Conservation (phyloP, 2,329 filamentous ascomycete species). For the Talaromyces sp. region DNA sequence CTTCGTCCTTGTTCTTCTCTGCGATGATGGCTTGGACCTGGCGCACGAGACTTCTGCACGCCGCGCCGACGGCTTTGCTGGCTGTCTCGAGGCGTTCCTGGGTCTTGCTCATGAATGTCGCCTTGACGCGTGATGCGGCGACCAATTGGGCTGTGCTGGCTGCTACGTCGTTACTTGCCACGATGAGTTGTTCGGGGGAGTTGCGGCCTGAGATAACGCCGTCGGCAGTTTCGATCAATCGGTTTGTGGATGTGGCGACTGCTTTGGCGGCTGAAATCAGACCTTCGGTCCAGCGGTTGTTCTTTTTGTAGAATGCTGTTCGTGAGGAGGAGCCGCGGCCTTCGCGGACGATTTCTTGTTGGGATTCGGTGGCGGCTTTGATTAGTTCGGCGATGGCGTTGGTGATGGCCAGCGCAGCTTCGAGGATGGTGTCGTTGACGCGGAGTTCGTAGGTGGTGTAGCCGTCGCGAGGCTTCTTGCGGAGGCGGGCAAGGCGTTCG, state of each 20-base stretch:
- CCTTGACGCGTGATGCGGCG: slow-evolving; percentile 92
- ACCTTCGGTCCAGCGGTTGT: slow-evolving; percentile 98
- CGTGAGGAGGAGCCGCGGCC: slow-evolving; percentile 81
- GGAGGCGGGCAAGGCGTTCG: slow-evolving; percentile 82
- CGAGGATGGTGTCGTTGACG: slow-evolving; percentile 92
- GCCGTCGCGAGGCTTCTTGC: slow-evolving; percentile 92
- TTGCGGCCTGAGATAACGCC: slow-evolving; percentile 89
- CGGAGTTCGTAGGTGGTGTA: slow-evolving; percentile 95
- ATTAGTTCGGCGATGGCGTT: slow-evolving; percentile 91
- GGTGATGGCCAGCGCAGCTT: slow-evolving; percentile 88
- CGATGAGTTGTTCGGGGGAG: slow-evolving; percentile 93
- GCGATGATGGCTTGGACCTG: slow-evolving; percentile 95
- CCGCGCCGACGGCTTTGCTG: slow-evolving; percentile 85
- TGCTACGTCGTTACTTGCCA: slow-evolving; percentile 94
- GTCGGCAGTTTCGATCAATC: slow-evolving; percentile 94
- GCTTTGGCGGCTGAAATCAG: slow-evolving; percentile 97
- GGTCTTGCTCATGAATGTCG: slow-evolving; percentile 94
- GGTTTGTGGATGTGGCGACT: slow-evolving; percentile 89
- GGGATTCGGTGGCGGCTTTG: slow-evolving; percentile 86
- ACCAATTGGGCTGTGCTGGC: slow-evolving; percentile 96
- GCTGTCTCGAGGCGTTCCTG: slow-evolving; percentile 89
- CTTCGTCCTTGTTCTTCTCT: slow-evolving; percentile 73
- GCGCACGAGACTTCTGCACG: slow-evolving; percentile 80
- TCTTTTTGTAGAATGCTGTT: slow-evolving; percentile 99
- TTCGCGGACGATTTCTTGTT: slow-evolving; percentile 94